A percentile compares a stretch with the other conserved stretches of the same genome.
Evolutionary conservation across 257 asterid species (phyloP).

Genomic region (Solanum arcanum): DNA sequence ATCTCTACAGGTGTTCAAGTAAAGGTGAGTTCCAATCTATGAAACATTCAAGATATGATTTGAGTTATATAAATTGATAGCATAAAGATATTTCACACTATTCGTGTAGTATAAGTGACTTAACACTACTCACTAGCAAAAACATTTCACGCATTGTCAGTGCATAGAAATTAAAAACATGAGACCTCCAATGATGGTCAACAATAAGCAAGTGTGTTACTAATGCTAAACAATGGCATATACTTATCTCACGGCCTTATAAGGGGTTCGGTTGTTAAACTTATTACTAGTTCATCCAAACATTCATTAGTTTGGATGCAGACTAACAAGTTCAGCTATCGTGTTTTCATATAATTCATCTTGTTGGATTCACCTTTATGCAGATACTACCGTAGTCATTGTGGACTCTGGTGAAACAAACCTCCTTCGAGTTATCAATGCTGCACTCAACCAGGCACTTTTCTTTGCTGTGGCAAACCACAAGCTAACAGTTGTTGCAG

Average conservation of each 20-base stretch:
- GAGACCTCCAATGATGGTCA: neutral
- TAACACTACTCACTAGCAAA: neutral
- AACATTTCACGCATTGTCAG: neutral
- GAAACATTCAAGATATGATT: neutral
- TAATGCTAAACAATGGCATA: neutral
- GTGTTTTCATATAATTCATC: neutral
- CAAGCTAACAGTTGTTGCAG: conserved; percentile 78
- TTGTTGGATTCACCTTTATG: conserved; percentile 1
- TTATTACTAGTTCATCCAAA: neutral
- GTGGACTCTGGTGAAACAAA: conserved; percentile 52
- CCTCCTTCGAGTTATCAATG: conserved; percentile 59
- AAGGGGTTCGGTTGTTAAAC: neutral
- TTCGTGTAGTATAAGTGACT: neutral
- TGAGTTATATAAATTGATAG: neutral
- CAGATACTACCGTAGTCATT: conserved; percentile 52
- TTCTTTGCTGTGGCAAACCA: conserved; percentile 82
- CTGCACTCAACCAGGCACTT: conserved; percentile 78
- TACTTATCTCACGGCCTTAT: neutral
- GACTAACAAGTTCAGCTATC: neutral
- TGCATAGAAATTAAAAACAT: neutral
- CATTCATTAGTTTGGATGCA: neutral
- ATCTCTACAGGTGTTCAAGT: conserved; percentile 68
- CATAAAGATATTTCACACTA: neutral
- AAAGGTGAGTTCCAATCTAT: conserved; percentile 27
- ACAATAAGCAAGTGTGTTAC: neutral